These are phyloP conservation scores for Chrysanthemum lavandulifolium DNA, from an alignment of 129 eudicot species.

Conservation along the genomic window DNA sequence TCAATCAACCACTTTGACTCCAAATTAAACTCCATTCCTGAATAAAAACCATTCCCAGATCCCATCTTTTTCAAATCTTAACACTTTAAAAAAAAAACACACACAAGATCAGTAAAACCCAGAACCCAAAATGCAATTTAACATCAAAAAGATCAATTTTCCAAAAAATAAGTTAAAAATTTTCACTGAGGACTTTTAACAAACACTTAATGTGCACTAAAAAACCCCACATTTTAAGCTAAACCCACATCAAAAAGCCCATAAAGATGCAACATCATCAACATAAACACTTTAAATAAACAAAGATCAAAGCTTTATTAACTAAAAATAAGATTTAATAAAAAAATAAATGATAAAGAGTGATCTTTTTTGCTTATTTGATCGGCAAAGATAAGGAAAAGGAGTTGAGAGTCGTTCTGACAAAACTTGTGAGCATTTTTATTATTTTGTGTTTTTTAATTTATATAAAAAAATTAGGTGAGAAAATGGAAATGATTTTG, in stretches of 20 bases:
- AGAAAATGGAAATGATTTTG: not conserved
- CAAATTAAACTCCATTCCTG: conserved; percentile 55
- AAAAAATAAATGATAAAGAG: no score
- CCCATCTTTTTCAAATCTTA: conserved; percentile 49
- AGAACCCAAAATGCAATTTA: conserved; percentile 13
- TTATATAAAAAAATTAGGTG: conserved; percentile 16
- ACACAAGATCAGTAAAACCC: no score
- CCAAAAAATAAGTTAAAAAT: not conserved
- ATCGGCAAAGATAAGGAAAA: conserved; percentile 44
- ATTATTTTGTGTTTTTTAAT: conserved; percentile 12
- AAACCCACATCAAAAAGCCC: not conserved
- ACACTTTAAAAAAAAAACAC: conserved; percentile 14
- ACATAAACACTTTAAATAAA: no score
- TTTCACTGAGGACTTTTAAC: not conserved
- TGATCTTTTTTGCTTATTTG: conserved; percentile 26
- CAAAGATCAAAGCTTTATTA: no score
- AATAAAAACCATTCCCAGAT: conserved; percentile 75
- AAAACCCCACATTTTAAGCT: conserved; percentile 7
- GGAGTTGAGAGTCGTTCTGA: conserved; percentile 26
- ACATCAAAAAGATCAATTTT: not conserved
- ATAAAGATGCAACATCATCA: no score
- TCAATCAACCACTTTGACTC: conserved; percentile 93
- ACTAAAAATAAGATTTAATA: no score
- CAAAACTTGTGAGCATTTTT: conserved; percentile 20
- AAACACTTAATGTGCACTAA: not conserved